Evolutionary conservation across 768 basidiomycete species (phyloP).

Genomic region (Leucosporidium scottii): DNA sequence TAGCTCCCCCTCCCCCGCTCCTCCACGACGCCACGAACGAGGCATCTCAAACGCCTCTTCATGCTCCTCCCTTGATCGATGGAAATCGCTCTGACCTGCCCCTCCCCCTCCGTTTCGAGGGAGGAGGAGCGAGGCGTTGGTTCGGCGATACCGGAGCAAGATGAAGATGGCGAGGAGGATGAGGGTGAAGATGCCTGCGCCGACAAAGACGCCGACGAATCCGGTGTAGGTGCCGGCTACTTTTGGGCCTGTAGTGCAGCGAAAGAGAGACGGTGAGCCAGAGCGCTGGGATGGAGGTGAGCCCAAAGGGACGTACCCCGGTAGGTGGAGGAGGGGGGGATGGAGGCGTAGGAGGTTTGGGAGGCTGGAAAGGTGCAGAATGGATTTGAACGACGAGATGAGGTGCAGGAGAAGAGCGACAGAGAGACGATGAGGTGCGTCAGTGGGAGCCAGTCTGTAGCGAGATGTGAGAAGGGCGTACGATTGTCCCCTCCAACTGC

Average conservation of each 20-base stretch:
- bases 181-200: slow-evolving; percentile 12
- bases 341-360: slow-evolving; percentile 18
- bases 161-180: slow-evolving; percentile 10
- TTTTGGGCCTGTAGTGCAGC: slow-evolving; percentile 7
- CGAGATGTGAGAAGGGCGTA: too few species aligned
- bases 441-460: too few species aligned
- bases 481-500: slow-evolving; percentile 11
- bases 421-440: background rate
- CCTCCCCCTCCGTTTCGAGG: background rate
- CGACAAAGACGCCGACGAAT: slow-evolving; percentile 30
- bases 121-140: background rate
- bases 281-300: too few species aligned
- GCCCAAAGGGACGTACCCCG: too few species aligned
- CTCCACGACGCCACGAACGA: background rate
- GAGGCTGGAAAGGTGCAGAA: background rate
- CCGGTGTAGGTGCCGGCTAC: slow-evolving; percentile 27
- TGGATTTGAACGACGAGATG: too few species aligned
- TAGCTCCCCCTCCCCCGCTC: too few species aligned
- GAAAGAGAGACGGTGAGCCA: too few species aligned
- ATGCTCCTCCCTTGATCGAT: background rate
- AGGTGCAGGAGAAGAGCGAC: background rate
- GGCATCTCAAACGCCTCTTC: slow-evolving; percentile 32
- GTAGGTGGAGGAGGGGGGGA: slow-evolving; percentile 28
- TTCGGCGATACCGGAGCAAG: slow-evolving; percentile 5
- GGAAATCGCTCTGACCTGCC: background rate